Percentiles rank a stretch among this genome's conserved stretches.
Evolutionary conservation across 1,284 basidiomycete genomes (phyloP).

Genomic region (Ceratobasidium sp.): DNA sequence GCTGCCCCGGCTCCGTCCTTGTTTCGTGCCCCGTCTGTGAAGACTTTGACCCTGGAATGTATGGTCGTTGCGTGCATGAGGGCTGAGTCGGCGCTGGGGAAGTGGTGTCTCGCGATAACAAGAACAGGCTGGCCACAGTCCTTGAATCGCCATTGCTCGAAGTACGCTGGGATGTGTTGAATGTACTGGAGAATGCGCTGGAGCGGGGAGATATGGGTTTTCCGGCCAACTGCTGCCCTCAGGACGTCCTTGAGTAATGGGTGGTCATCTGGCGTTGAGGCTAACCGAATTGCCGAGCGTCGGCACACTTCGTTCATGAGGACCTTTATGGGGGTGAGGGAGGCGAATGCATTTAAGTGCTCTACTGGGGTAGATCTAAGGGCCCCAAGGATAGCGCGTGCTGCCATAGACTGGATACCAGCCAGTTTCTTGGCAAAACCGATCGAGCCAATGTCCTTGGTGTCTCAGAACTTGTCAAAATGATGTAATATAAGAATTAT

Average conservation of each 20-base stretch:
- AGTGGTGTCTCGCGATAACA: neutral
- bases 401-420: neutral
- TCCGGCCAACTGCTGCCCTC: neutral
- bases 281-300: neutral
- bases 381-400: conserved; percentile 17
- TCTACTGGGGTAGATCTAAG: conserved; percentile 6
- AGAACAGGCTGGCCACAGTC: neutral
- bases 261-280: neutral
- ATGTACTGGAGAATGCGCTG: neutral
- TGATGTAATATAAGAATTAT: neutral
- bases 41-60: neutral
- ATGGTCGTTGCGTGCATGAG: neutral
- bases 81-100: neutral
- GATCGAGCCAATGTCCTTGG: no score
- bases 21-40: neutral
- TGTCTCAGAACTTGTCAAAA: neutral
- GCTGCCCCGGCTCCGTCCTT: neutral
- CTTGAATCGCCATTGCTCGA: conserved; percentile 12
- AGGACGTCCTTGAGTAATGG: neutral
- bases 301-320: conserved; percentile 18
- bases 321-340: neutral
- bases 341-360: neutral
- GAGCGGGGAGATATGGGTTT: neutral
- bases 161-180: neutral
- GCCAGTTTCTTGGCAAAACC: neutral